Base-by-base conservation (phyloP, 208 protist genomes). In the Leishmania tarentolae region DNA sequence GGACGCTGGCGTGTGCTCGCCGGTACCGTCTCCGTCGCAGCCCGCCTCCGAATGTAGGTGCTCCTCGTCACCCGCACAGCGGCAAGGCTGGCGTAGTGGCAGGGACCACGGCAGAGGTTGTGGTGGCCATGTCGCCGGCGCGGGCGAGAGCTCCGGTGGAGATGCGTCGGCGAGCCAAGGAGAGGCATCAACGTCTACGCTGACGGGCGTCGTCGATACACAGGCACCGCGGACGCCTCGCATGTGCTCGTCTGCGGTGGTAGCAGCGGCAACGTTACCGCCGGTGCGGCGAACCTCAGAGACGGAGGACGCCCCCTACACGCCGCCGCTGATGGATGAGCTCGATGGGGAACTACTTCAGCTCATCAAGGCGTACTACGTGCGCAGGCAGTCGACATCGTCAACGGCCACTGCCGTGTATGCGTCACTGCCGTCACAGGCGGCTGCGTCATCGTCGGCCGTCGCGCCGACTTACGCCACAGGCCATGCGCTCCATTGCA, bases 311-410 rank as follows among this genome's bases (percentile, higher is more conserved):
- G 50, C 50, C 3, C n/a, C 69, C 35, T 66, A 81, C 46, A 44
- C 65, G 52, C 79, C 85, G 13, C 59, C 57, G 40, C 70, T 90
- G 28, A 87, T 92, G 80, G 56, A 82, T 15, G 84, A 91, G 50
- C 66, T 91, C 24, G 90, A 94, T 70, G 79, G 68, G 0, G 84
- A 93, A 28, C 80, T 92, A 28, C 69, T 93, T 35, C 75, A 88
- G 40, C 72, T 93, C 7, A 89, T 93, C 42, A 86, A 80, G 24
- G 81, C 59, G 21, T 93, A 93, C 80, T 93, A 93, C 42, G 35
- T 83, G 59, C 75, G 80, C 17, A 89, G 85, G 52, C 57, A 83
- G 35, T 74, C 37, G 69, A 15, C 44, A 8, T 28, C 53, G 28
- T n/a, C 70, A 47, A 28, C 61, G 42, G 42, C 50, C 8, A 52